Evolutionary conservation across 1,284 basidiomycete species (phyloP), one percentile per base, ranked within the genome.

Genomic region (Cutaneotrichosporon spelunceum): DNA sequence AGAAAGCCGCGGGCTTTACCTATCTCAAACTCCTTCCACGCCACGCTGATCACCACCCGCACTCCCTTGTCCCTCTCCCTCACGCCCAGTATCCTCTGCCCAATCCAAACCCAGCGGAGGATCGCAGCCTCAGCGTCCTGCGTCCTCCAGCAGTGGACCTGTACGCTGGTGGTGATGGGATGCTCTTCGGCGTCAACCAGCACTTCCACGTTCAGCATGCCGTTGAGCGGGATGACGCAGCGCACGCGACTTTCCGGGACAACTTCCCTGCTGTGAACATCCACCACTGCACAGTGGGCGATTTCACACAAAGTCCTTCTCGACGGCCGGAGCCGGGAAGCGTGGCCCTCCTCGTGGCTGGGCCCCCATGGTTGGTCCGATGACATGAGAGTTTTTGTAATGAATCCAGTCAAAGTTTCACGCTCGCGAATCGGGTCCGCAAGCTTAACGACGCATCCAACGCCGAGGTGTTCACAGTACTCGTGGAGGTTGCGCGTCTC

Each of bases 81-180:
- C 21, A 48, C 47, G 47, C 24, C 14, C 5, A 10, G 11, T 27
- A 27, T 26, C 7, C 8, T 7, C 14, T 48, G 10, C 47, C 47
- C 19, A 11, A 26, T 8, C 47, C 47, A 11, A 27, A n/a, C 21
- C 47, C 13, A 14, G 14, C 21, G 8, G 14, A 5, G 6, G 10
- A 24, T 23, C 21, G 27, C 24, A 26, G 14, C 3, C 14, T 24
- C 19, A 42, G 0, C 6, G 56, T n/a, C 8, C 52, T 59, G 19
- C 60, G 61, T 16, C 60, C 68, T 1, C 56, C 62, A 4, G 63
- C 66, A 0, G 61, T 60, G 2, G 74, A 74, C 48, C 64, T 68
- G 48, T 76, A 72, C 56, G 71, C 72, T 23, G 74, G 74, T 4
- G 72, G 66, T 9, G 74, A 72, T 0, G 74, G 74, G 0, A 56